These are phyloP conservation scores for Chalaropsis thielavioides DNA, from an alignment of 2,329 filamentous ascomycete genomes.

Conservation along the genomic window DNA sequence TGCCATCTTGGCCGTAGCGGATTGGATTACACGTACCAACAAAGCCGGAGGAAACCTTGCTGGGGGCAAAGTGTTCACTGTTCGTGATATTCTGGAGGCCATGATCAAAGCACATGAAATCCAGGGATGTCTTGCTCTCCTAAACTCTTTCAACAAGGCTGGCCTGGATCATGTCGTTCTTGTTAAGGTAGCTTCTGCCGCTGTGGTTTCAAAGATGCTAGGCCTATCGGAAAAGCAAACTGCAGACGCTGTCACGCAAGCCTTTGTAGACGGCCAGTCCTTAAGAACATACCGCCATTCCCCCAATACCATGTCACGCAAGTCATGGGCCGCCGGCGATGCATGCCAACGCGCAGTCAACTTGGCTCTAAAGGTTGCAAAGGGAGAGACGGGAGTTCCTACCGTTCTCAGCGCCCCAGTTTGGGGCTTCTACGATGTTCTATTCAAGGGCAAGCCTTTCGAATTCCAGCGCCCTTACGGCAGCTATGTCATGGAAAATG, in stretches of 20 bases:
- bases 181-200: conserved; percentile 92
- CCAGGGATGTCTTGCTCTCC: conserved; percentile 86
- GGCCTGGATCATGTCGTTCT: conserved; percentile 94
- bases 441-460: conserved; percentile 93
- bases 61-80: conserved; percentile 73
- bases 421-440: conserved; percentile 98
- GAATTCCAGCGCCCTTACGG: conserved; percentile 92
- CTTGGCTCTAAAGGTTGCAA: conserved; percentile 76
- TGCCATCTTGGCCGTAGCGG: conserved; percentile 87
- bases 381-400: conserved; percentile 79
- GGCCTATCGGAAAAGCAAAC: conserved; percentile 82
- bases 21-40: conserved; percentile 92
- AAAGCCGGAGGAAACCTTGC: conserved; percentile 63
- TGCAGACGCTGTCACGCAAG: conserved; percentile 87
- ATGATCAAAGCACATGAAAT: conserved; percentile 99
- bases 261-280: conserved; percentile 92
- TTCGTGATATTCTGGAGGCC: conserved; percentile 82
- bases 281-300: conserved; percentile 94
- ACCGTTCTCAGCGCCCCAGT: conserved; percentile 83
- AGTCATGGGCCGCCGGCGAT: conserved; percentile 97
- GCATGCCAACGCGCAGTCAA: conserved; percentile 93
- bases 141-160: conserved; percentile 99
- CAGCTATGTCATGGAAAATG: conserved; percentile 99
- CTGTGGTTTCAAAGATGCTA: conserved; percentile 90
- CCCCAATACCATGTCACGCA: conserved; percentile 98